These are phyloP conservation scores for Pisolithus marmoratus DNA, from an alignment of 768 basidiomycete species.

Conservation along the genomic window DNA sequence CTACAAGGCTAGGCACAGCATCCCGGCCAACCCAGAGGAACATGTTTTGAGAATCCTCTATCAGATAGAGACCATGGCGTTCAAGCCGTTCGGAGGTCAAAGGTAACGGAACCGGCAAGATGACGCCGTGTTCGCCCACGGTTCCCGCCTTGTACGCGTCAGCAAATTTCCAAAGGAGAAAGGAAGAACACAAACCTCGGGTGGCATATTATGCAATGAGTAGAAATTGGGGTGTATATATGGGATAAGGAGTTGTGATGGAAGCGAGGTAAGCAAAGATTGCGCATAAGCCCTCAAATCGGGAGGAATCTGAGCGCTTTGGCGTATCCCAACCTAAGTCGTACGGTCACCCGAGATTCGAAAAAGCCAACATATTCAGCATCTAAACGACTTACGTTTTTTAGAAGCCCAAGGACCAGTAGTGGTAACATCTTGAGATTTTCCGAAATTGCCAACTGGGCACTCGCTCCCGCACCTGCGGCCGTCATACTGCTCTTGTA, in stretches of 20 bases:
- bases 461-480: slow-evolving; percentile 88
- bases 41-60: slow-evolving; percentile 96
- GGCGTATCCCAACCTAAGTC: slow-evolving; percentile 80
- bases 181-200: slow-evolving; percentile 51
- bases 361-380: not conserved
- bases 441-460: slow-evolving; percentile 86
- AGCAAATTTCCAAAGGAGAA: not conserved
- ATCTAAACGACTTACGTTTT: slow-evolving; percentile 61
- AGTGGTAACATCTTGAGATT: slow-evolving; percentile 95
- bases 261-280: slow-evolving; percentile 83
- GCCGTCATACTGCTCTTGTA: slow-evolving; percentile 98
- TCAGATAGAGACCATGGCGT: slow-evolving; percentile 91
- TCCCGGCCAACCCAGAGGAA: slow-evolving; percentile 99
- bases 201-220: slow-evolving; percentile 92
- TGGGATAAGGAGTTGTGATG: slow-evolving; percentile 85
- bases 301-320: slow-evolving; percentile 95
- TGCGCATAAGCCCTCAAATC: slow-evolving; percentile 96
- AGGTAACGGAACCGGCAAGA: slow-evolving; percentile 83
- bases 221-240: slow-evolving; percentile 96
- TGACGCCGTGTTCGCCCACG: slow-evolving; percentile 81
- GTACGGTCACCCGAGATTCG: slow-evolving; percentile 1
- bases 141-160: slow-evolving; percentile 66
- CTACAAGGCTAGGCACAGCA: slow-evolving; percentile 89
- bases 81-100: slow-evolving; percentile 94
- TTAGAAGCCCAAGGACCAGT: slow-evolving; percentile 82